These are phyloP conservation scores for Microbotryum lychnidis-dioicae DNA, from an alignment of 1,284 basidiomycete species.

Conservation along the genomic window DNA sequence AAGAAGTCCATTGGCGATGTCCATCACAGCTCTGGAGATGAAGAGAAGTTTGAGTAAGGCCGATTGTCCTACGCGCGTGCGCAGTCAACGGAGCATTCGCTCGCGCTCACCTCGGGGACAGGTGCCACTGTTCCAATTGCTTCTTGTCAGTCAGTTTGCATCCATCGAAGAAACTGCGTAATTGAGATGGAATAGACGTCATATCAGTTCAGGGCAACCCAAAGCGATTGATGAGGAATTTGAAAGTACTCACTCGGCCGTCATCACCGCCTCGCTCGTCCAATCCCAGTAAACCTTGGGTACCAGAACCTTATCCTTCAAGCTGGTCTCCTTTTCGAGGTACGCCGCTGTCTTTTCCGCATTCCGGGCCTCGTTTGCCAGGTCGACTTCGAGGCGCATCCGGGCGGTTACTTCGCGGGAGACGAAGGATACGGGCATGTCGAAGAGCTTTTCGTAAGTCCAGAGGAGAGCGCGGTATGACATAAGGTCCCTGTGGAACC, in stretches of 20 bases:
- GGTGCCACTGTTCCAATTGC: slow-evolving; percentile 40
- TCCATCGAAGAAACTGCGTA: slow-evolving; percentile 26
- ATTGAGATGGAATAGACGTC: neutral
- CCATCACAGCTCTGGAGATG: slow-evolving; percentile 45
- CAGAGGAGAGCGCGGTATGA: slow-evolving; percentile 36
- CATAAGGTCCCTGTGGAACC: slow-evolving; percentile 52
- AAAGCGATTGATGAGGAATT: neutral
- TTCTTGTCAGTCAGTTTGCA: slow-evolving; percentile 55
- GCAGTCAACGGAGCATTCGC: no score
- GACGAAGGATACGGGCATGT: slow-evolving; percentile 64
- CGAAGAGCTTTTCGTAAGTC: slow-evolving; percentile 47
- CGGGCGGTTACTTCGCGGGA: slow-evolving; percentile 73
- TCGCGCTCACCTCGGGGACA: slow-evolving; percentile 45
- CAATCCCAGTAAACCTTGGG: slow-evolving; percentile 65
- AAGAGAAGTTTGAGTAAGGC: no score
- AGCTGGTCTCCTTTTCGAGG: slow-evolving; percentile 55
- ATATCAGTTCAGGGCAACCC: no score
- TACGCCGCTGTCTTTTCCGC: slow-evolving; percentile 54
- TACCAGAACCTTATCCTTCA: slow-evolving; percentile 64
- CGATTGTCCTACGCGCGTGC: no score
- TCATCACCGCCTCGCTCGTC: slow-evolving; percentile 68
- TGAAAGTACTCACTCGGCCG: slow-evolving; percentile 57
- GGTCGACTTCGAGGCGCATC: slow-evolving; percentile 71
- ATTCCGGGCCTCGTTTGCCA: slow-evolving; percentile 63
- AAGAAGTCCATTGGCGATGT: slow-evolving; percentile 68